phyloP scores from a whole-genome alignment of 306 rosid species.

The Spatholobus suberectus region DNA sequence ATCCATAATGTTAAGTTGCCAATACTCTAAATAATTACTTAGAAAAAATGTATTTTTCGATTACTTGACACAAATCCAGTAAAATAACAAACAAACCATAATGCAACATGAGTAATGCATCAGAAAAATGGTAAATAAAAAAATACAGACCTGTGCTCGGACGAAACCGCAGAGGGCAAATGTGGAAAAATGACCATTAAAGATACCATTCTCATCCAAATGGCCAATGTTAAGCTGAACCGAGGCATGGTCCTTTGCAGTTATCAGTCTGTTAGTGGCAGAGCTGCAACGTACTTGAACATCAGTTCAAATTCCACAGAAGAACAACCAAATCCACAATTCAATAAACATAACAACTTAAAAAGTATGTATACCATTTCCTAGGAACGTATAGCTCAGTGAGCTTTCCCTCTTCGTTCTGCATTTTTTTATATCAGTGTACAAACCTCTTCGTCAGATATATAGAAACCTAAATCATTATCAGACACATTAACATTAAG shows the following conservation, averaged over 20 bases:
- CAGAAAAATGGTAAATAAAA: background rate
- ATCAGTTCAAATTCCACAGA: background rate
- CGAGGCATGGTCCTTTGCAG: constrained; percentile 81
- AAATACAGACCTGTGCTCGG: constrained; percentile 72
- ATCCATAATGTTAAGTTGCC: too few species aligned
- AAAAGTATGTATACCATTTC: constrained; percentile 38
- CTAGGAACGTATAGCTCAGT: constrained; percentile 60
- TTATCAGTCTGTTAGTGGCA: constrained; percentile 79
- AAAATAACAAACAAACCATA: background rate
- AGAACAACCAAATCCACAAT: background rate
- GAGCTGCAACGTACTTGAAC: constrained; percentile 48
- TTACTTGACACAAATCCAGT: background rate
- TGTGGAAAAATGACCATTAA: constrained; percentile 72
- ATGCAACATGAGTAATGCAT: background rate
- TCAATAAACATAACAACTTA: too few species aligned
- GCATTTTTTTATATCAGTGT: constrained; percentile 36
- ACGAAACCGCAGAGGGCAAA: constrained; percentile 73
- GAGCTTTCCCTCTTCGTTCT: constrained; percentile 57
- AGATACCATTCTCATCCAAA: constrained; percentile 72
- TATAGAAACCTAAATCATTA: background rate
- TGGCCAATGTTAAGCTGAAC: constrained; percentile 83
- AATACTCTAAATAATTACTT: background rate
- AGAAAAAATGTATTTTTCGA: background rate
- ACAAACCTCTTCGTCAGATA: background rate
- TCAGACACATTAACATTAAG: background rate